Base-by-base conservation (phyloP, 441 rosid genomes). In the Corymbia calophylla region DNA sequence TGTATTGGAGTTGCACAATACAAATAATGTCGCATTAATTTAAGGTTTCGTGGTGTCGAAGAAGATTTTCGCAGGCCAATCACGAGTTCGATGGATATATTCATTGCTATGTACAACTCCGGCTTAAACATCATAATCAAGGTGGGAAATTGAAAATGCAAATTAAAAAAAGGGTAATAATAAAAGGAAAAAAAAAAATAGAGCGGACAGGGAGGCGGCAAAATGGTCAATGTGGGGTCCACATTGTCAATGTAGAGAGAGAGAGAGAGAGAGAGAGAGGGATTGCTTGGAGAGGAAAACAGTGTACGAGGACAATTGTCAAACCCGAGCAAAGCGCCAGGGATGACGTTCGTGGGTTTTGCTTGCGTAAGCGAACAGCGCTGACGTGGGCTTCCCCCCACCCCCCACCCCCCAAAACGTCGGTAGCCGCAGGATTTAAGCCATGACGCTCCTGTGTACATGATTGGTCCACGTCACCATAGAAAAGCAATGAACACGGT, bases 221-320 rank as follows among this genome's bases (percentile, higher is more conserved):
- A 77, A 58, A 77, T 77, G 84, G 84, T 77, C 84, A 77, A 44
- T 23, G 53, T 77, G 53, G 51, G 84, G 18, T 77, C 84, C 51
- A 23, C n/a, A 13, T 77, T 44, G 51, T 77, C 84, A 44, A 77
- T 27, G 51, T 44, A 21, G 49, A 39, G 49, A 73, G 29, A 70
- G 81, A 13, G 70, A 62, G 32, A 13, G 70, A 62, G 32, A 62
- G 68, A 62, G 73, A 7, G 39, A 2, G 73, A 15, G 73, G 1
- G 25, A 23, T 68, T 73, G 49, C 9, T 73, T 10, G 49, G 51
- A 16, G 17, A 23, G 84, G 51, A 77, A 44, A 14, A 23, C 18
- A 9, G 84, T 44, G 84, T 23, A 77, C 1, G 51, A 23, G 84
- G 84, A 44, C 17, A 44, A 77, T 29, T 23, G 84, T 77, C 51